Conservation (phyloP, 2,329 filamentous ascomycete species). For the Aspergillus fumigatus region DNA sequence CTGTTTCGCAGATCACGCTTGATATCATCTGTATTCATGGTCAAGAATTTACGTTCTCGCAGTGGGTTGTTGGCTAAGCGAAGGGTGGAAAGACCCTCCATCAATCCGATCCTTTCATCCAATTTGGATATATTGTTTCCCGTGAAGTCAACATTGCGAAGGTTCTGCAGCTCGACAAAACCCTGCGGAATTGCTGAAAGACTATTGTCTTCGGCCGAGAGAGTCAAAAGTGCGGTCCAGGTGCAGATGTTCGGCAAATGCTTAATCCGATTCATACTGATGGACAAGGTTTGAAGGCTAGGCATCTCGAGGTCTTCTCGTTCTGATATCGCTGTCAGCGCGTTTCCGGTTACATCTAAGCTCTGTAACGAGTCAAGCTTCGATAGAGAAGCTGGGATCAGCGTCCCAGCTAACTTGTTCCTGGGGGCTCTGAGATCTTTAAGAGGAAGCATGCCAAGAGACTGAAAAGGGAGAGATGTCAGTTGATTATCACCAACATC, state of each 20-base stretch:
- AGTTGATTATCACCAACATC: constrained; percentile 79
- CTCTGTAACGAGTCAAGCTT: constrained; percentile 63
- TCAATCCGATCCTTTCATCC: constrained; percentile 70
- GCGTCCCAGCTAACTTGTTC: constrained; percentile 69
- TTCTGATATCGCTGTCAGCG: constrained; percentile 53
- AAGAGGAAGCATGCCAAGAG: constrained; percentile 63
- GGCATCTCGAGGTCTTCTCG: constrained; percentile 59
- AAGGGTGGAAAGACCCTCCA: constrained; percentile 72
- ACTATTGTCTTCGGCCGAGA: constrained; percentile 78
- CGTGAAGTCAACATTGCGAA: constrained; percentile 77
- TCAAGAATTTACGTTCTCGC: constrained; percentile 78
- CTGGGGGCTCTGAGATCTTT: constrained; percentile 70
- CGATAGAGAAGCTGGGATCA: constrained; percentile 62
- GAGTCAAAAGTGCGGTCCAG: constrained; percentile 68
- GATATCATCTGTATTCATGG: constrained; percentile 73
- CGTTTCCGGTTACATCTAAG: constrained; percentile 74
- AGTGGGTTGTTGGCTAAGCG: constrained; percentile 85
- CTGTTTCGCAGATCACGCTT: constrained; percentile 68
- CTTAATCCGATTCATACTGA: constrained; percentile 77
- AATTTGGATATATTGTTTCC: constrained; percentile 76
- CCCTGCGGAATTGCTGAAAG: constrained; percentile 72
- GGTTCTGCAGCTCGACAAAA: constrained; percentile 61
- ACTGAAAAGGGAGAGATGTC: constrained; percentile 64
- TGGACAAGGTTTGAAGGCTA: constrained; percentile 64
- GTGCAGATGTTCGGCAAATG: constrained; percentile 67